Base-by-base conservation (phyloP, 805 yeast genomes). In the Wickerhamiella alocasiicola region DNA sequence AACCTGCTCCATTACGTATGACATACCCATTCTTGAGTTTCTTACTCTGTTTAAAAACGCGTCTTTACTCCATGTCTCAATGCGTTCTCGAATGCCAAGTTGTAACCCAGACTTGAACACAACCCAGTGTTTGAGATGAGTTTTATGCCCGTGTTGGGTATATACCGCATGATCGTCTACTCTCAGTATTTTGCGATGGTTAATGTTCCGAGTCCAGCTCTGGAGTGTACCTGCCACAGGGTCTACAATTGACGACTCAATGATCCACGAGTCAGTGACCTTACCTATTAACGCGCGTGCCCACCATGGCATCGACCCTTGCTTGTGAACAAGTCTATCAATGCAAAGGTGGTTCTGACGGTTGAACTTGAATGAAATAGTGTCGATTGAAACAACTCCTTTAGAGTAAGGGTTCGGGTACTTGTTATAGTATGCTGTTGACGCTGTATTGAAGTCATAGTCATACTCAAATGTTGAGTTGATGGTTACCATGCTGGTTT, bases 321-420 rank as follows among this genome's bases (percentile, higher is more conserved):
- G 64, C 56, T 87, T 88, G 49, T 72, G 72, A 32, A 87, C 74
- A 30, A 87, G 63, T 49, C 88, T 70, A 4, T 88, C 80, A 28
- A 81, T 75, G 49, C 73, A 70, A 34, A 87, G 67, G 37, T 74
- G 66, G 18, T 93, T 93, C 9, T 73, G 63, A 1, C 54, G 48
- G 46, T 78, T 83, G 15, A 83, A 65, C 45, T 63, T 57, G 39
- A 71, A 63, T 25, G 74, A 74, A 12, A 87, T 55, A 2, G 94
- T 81, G 56, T 87, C 97, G 20, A 75, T 76, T 6, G 94, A 79
- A 26, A 78, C 64, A 9, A 88, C 95, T 62, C 88, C 95, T 7
- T 73, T 64, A 13, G 95, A 78, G 56, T 69, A 85, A 2, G 97
- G 97, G 56, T 72, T 72, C 3, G 76, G 76, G 49, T 77, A 78